Percentiles rank a stretch among this genome's conserved stretches.
Evolutionary conservation across 129 eudicot species (phyloP).

Genomic region (Smallanthus sonchifolius): DNA sequence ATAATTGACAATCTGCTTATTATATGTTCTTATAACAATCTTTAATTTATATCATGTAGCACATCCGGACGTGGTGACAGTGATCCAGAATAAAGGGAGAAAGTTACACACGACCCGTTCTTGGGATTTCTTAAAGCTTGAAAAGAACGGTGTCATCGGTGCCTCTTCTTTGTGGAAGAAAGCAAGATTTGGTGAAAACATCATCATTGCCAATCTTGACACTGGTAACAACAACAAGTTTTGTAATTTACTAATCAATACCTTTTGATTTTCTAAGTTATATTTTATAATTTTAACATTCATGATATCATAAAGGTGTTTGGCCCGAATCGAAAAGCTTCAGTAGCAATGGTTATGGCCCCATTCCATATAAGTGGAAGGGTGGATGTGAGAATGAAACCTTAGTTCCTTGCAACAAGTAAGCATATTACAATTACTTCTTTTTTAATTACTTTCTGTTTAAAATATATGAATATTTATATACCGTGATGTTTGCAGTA

Average conservation of each 20-base stretch:
- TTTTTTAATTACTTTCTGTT: not conserved
- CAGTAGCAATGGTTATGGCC: constrained; percentile 47
- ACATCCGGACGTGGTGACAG: constrained; percentile 64
- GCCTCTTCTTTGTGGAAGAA: constrained; percentile 53
- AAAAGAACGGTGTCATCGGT: constrained; percentile 35
- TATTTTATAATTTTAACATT: not conserved
- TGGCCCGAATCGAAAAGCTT: constrained; percentile 94
- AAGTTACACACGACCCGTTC: constrained; percentile 79
- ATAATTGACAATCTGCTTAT: not conserved
- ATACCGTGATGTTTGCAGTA: constrained; percentile 36
- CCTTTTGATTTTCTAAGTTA: not conserved
- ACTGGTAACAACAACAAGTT: constrained; percentile 33
- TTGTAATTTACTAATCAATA: not conserved
- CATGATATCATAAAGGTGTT: constrained; percentile 40
- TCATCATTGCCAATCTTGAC: constrained; percentile 73
- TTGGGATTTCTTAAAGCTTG: constrained; percentile 67
- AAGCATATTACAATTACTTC: not conserved
- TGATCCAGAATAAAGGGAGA: constrained; percentile 40
- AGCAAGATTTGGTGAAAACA: constrained; percentile 74
- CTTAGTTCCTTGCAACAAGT: constrained; percentile 71
- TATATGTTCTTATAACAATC: not conserved
- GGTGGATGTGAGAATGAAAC: constrained; percentile 56
- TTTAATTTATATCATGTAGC: constrained; percentile 24
- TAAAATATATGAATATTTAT: not conserved
- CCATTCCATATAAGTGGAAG: constrained; percentile 78